Evolutionary conservation across 495 filamentous ascomycete species (phyloP).

Genomic region (Penicillium mononematosum): DNA sequence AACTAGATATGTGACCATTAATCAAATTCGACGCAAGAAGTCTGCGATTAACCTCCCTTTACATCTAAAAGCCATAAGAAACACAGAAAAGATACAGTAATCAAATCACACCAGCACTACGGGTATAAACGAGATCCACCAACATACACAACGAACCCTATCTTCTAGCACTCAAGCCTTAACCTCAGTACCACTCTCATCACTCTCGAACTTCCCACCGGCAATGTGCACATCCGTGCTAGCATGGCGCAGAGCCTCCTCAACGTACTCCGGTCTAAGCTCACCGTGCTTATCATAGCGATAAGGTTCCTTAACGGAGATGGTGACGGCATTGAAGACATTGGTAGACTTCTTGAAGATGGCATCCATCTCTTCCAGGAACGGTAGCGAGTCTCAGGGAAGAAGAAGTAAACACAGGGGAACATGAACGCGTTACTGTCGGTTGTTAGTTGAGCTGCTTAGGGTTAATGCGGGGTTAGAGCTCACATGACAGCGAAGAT

Average conservation of each 20-base stretch:
- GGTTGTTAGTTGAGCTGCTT: not conserved
- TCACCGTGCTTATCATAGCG: conserved; percentile 71
- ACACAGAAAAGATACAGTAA: not conserved
- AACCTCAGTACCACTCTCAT: conserved; percentile 37
- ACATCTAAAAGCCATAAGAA: not conserved
- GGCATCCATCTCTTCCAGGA: conserved; percentile 72
- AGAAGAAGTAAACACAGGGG: conserved; percentile 59
- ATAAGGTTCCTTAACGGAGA: conserved; percentile 58
- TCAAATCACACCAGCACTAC: not conserved
- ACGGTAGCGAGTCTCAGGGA: conserved; percentile 67
- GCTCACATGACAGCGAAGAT: conserved; percentile 52
- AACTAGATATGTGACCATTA: not conserved
- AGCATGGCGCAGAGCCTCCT: conserved; percentile 21
- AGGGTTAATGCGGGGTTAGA: not conserved
- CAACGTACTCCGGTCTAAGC: conserved; percentile 37
- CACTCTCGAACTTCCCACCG: conserved; percentile 31
- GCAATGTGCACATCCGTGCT: conserved; percentile 16
- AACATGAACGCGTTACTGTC: conserved; percentile 27
- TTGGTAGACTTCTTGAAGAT: conserved; percentile 64
- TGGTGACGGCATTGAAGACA: conserved; percentile 55
- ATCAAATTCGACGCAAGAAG: not conserved
- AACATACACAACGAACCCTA: not conserved
- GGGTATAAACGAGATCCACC: conserved; percentile 3
- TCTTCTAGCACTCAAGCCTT: not conserved
- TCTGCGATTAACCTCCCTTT: not conserved